phyloP scores from a whole-genome alignment of 139 green algal species.

The Chlamydomonas asymmetrica region DNA sequence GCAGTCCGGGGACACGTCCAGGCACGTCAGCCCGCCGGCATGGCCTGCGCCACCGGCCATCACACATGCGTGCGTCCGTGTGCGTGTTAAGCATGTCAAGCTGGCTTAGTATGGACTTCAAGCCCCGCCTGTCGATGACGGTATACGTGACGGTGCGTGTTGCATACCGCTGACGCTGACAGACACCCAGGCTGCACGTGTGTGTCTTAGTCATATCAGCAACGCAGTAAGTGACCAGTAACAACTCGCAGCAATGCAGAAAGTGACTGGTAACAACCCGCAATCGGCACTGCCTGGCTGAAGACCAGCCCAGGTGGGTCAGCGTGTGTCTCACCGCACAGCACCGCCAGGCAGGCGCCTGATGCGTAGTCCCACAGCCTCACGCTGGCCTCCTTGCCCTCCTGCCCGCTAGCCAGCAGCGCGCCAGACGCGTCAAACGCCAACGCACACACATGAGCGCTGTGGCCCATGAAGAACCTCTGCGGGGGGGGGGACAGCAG shows the following conservation, averaged over 20 bases:
- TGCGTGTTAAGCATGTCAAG: no score
- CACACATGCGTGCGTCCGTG: neutral
- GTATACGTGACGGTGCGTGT: no score
- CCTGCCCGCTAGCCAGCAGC: slow-evolving; percentile 70
- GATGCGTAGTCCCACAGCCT: slow-evolving; percentile 72
- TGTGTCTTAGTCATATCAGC: no score
- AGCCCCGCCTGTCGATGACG: no score
- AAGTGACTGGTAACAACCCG: no score
- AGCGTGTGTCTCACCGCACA: slow-evolving; percentile 52
- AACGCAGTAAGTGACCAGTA: no score
- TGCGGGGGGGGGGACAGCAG: slow-evolving; percentile 35
- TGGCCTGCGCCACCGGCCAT: slow-evolving; percentile 68
- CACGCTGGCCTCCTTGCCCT: slow-evolving; percentile 64
- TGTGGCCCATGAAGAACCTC: slow-evolving; percentile 69
- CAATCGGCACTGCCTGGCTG: no score
- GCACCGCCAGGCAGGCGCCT: slow-evolving; percentile 53
- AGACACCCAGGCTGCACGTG: no score
- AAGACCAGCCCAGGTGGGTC: no score
- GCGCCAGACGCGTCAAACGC: slow-evolving; percentile 52
- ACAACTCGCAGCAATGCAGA: no score
- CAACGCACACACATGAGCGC: slow-evolving; percentile 54
- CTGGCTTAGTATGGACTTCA: no score
- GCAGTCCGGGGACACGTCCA: slow-evolving; percentile 75
- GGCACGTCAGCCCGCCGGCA: slow-evolving; percentile 47
- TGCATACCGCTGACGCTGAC: no score